Evolutionary conservation across 139 green algal genomes (phyloP).

Genomic region (Chlorella sp.): DNA sequence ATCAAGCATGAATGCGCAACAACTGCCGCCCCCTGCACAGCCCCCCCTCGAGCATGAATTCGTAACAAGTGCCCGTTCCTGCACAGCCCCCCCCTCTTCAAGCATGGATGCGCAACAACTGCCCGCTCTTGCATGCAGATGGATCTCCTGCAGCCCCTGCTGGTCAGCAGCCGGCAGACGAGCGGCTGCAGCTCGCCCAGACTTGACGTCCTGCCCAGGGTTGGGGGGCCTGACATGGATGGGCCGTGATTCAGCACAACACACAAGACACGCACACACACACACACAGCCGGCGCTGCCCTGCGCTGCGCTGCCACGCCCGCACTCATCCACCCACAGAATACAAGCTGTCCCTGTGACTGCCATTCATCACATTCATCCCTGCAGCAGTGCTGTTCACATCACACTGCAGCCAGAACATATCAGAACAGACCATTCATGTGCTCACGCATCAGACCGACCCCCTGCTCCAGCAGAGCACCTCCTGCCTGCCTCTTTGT

Average conservation of each 20-base stretch:
- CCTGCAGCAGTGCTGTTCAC: too few species aligned
- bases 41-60: neutral
- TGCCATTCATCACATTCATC: neutral
- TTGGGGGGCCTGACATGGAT: neutral
- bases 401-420: too few species aligned
- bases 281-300: neutral
- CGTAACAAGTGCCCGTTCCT: too few species aligned
- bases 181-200: neutral
- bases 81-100: neutral
- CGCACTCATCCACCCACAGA: neutral
- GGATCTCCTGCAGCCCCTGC: slow-evolving; percentile 38
- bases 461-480: too few species aligned
- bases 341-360: neutral
- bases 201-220: neutral
- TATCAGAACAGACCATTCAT: too few species aligned
- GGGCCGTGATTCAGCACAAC: neutral
- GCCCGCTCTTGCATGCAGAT: neutral
- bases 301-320: neutral
- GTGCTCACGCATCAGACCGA: too few species aligned
- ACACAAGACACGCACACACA: neutral
- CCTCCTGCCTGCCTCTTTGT: too few species aligned
- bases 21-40: neutral
- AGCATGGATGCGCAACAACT: too few species aligned
- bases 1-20: too few species aligned
- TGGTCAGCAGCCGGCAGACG: neutral